Evolutionary conservation across 768 basidiomycete genomes (phyloP), one percentile per base, ranked within the genome.

Genomic region (Strobilomyces confusus): DNA sequence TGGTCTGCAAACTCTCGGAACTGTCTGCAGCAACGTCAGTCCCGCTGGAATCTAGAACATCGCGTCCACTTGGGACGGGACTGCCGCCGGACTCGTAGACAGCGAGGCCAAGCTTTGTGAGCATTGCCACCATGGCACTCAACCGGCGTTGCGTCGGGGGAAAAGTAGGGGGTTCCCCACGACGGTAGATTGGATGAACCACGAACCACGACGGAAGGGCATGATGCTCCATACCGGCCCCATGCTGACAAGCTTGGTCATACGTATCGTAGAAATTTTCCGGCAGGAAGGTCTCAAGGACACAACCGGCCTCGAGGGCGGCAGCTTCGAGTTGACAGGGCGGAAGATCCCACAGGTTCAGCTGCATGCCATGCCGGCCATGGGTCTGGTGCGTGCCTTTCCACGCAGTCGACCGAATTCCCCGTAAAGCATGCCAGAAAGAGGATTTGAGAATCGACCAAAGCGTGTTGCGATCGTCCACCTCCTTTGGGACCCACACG

Each of bases 281-380:
- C 3, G 80, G 80, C 2, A 83, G 65, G 4, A 87, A 72, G 30
- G 72, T 74, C 74, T 70, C 1, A 85, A 72, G 1, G 86, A 77
- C 0, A 81, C 80, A 33, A 4, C 86, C 85, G 4, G 86, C 83
- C 65, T 89, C 88, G 58, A 83, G 72, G 5, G 86, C 83, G 4
- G 86, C 81, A 19, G 74, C 76, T 54, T 85, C 78, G 13, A 86
- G 74, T 65, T 86, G 78, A 8, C 67, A 67, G 26, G 72, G 72
- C 14, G 78, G 72, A 42, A 91, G 73, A 6, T 76, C 86, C 55
- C 80, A 78, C 34, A 87, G 59, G 63, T 90, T 89, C 15, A 91
- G 71, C 55, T 78, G 78, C 76, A 78, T 82, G 12, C 79, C 78
- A 20, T 66, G 73, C 9, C 73, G 75, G 48, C 6, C 20, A 40